These are phyloP conservation scores for Graphiopsis chlorocephala DNA, from an alignment of 2,329 filamentous ascomycete species.

Conservation along the genomic window DNA sequence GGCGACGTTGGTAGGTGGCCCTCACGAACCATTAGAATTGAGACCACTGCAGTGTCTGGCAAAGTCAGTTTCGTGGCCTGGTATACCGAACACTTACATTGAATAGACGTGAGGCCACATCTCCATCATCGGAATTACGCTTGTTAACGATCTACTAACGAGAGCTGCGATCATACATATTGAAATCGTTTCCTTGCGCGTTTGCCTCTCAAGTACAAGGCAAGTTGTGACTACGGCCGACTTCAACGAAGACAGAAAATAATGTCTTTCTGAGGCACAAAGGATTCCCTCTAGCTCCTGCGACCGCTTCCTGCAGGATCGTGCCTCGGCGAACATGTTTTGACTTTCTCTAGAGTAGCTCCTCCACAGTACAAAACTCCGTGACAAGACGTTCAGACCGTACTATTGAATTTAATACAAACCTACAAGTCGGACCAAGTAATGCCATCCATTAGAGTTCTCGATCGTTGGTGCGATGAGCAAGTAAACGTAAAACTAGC, in stretches of 20 bases:
- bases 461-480: background rate
- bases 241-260: background rate
- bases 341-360: background rate
- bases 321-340: background rate
- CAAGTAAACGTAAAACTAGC: background rate
- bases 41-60: too few relatives aligned
- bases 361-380: background rate
- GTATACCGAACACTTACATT: too few relatives aligned
- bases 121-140: too few relatives aligned
- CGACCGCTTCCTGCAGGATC: background rate
- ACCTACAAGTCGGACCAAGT: background rate
- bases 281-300: background rate
- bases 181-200: too few relatives aligned
- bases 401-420: background rate
- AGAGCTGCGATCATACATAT: too few relatives aligned
- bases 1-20: too few relatives aligned
- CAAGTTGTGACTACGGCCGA: too few relatives aligned
- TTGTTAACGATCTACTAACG: too few relatives aligned
- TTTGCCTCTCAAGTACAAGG: too few relatives aligned
- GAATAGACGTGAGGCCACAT: too few relatives aligned
- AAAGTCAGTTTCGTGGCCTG: too few relatives aligned
- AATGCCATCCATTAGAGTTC: background rate
- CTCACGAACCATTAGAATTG: too few relatives aligned
- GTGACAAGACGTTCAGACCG: background rate
- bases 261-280: background rate